phyloP scores from a whole-genome alignment of 2,329 filamentous ascomycete species.

The Aureobasidium namibiae region DNA sequence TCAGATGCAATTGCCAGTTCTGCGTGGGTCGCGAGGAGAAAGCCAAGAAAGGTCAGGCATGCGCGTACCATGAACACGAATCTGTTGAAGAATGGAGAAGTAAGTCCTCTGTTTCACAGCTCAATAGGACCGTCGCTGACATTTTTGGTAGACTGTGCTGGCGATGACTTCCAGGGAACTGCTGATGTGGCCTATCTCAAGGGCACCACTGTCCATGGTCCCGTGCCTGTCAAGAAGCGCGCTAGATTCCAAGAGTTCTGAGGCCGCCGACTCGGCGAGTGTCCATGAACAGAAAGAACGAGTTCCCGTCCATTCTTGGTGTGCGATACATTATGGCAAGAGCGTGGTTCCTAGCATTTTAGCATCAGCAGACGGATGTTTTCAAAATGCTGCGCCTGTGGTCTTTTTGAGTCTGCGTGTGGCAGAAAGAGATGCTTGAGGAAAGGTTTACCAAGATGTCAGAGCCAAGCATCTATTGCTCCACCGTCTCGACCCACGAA shows the following conservation, averaged over 20 bases:
- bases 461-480: too few relatives aligned
- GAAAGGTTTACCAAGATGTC: too few relatives aligned
- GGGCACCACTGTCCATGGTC: not conserved
- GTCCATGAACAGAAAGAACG: not conserved
- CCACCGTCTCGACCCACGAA: too few relatives aligned
- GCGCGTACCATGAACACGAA: not conserved
- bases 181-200: not conserved
- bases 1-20: not conserved
- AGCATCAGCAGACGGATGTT: too few relatives aligned
- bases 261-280: not conserved
- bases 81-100: not conserved
- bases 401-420: too few relatives aligned
- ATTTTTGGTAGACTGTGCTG: not conserved
- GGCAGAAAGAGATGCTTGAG: too few relatives aligned
- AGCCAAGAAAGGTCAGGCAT: not conserved
- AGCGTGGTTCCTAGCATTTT: too few relatives aligned
- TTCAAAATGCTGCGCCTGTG: too few relatives aligned
- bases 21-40: not conserved
- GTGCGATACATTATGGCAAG: too few relatives aligned
- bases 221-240: not conserved
- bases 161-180: not conserved
- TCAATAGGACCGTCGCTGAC: not conserved
- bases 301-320: not conserved
- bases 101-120: not conserved
- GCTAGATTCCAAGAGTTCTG: not conserved